Conservation (phyloP, 2,329 filamentous ascomycete species). For the Tolypocladium tundrense region DNA sequence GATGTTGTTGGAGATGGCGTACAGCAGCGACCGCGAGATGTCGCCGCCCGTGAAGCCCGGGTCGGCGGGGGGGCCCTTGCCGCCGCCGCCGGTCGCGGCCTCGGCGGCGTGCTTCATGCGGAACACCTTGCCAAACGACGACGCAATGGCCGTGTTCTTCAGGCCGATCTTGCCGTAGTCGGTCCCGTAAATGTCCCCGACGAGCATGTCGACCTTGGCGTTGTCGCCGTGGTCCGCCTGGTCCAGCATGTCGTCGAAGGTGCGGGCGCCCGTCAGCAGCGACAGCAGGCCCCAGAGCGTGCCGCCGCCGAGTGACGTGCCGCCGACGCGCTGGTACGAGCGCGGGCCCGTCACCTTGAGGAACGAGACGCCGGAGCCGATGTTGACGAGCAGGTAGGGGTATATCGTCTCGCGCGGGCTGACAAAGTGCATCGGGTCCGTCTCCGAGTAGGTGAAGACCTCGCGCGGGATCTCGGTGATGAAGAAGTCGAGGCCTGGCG, state of each 20-base stretch:
- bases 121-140: constrained; percentile 94
- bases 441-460: constrained; percentile 92
- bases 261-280: constrained; percentile 81
- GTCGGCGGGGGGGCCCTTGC: constrained; percentile 19
- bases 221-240: constrained; percentile 91
- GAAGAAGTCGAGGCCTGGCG: constrained; percentile 85
- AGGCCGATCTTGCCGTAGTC: constrained; percentile 95
- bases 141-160: constrained; percentile 91
- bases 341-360: constrained; percentile 90
- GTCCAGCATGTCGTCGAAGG: constrained; percentile 95
- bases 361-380: constrained; percentile 93
- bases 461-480: constrained; percentile 95
- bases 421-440: constrained; percentile 82
- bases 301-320: constrained; percentile 90
- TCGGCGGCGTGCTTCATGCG: constrained; percentile 80
- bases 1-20: constrained; percentile 96
- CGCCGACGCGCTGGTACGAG: constrained; percentile 82
- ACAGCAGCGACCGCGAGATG: constrained; percentile 82
- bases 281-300: constrained; percentile 94
- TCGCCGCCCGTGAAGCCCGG: constrained; percentile 64
- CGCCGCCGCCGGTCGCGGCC: constrained; percentile 56
- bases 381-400: constrained; percentile 95
- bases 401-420: constrained; percentile 73
- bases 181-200: constrained; percentile 94
- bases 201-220: constrained; percentile 85